phyloP scores from a whole-genome alignment of 805 yeast species.

The Cyberlindnera maclurae region DNA sequence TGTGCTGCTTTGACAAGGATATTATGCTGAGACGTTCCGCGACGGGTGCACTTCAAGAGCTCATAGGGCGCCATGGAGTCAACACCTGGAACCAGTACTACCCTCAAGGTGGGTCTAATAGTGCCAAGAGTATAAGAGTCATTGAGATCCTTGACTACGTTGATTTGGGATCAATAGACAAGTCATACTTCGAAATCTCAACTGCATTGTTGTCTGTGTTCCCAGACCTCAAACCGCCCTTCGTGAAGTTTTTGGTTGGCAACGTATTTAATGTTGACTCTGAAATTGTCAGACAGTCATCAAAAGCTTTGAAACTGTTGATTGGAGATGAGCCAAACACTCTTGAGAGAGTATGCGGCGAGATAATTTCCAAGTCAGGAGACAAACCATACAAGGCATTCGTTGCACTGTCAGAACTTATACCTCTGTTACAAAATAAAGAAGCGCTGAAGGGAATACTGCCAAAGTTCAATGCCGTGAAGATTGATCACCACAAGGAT shows the following conservation, averaged over 20 bases:
- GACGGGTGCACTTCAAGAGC: conserved; percentile 81
- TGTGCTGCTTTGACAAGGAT: conserved; percentile 66
- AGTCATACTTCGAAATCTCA: conserved; percentile 35
- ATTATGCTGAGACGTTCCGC: conserved; percentile 73
- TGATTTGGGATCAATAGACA: conserved; percentile 34
- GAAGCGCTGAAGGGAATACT: neutral
- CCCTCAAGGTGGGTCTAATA: conserved; percentile 20
- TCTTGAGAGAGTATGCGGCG: neutral
- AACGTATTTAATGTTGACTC: conserved; percentile 33
- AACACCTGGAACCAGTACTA: conserved; percentile 25
- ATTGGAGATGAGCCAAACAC: conserved; percentile 1
- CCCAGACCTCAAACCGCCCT: conserved; percentile 19
- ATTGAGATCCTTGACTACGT: conserved; percentile 55
- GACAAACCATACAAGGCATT: conserved; percentile 13
- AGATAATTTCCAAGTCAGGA: conserved; percentile 6
- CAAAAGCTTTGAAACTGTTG: conserved; percentile 28
- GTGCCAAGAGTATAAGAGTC: conserved; percentile 37
- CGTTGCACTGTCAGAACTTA: conserved; percentile 16
- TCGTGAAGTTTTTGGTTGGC: conserved; percentile 27
- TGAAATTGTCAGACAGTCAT: conserved; percentile 35
- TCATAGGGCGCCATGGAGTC: conserved; percentile 67
- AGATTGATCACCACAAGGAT: conserved; percentile 20
- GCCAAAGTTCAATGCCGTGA: conserved; percentile 8
- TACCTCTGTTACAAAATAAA: conserved; percentile 7
- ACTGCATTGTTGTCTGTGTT: conserved; percentile 21